Conservation (phyloP, 139 green algal genomes). For the Chara braunii region DNA sequence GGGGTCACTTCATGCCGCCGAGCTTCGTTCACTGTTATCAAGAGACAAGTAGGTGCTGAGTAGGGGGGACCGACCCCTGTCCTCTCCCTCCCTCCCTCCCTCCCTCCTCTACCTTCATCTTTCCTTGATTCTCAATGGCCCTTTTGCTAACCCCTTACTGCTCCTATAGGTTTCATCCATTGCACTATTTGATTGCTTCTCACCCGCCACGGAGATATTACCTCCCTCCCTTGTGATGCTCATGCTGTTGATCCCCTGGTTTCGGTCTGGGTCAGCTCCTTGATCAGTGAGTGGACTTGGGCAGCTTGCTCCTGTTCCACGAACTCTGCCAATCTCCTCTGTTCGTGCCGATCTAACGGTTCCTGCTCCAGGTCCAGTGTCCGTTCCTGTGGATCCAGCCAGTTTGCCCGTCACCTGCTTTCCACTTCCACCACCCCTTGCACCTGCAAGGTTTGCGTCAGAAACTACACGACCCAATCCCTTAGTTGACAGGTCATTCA, state of each 20-base stretch:
- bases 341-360: not conserved
- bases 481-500: not conserved
- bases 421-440: not conserved
- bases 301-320: not conserved
- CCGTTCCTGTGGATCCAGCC: too few species aligned
- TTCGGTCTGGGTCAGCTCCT: not conserved
- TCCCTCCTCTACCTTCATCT: not conserved
- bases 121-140: not conserved
- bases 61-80: too few species aligned
- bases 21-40: not conserved
- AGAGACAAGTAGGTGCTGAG: too few species aligned
- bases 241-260: too few species aligned
- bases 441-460: not conserved
- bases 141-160: too few species aligned
- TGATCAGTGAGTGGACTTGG: not conserved
- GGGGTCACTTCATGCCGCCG: not conserved
- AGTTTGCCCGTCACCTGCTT: too few species aligned
- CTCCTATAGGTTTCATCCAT: not conserved
- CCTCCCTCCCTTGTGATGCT: too few species aligned
- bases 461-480: not conserved
- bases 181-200: not conserved
- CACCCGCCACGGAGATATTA: too few species aligned
- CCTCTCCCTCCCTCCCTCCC: slow-evolving; percentile 1
- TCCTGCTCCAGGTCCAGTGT: not conserved
- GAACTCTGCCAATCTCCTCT: not conserved